Evolutionary conservation across 2,329 filamentous ascomycete genomes (phyloP).

Genomic region (Xylariomycetidae sp.): DNA sequence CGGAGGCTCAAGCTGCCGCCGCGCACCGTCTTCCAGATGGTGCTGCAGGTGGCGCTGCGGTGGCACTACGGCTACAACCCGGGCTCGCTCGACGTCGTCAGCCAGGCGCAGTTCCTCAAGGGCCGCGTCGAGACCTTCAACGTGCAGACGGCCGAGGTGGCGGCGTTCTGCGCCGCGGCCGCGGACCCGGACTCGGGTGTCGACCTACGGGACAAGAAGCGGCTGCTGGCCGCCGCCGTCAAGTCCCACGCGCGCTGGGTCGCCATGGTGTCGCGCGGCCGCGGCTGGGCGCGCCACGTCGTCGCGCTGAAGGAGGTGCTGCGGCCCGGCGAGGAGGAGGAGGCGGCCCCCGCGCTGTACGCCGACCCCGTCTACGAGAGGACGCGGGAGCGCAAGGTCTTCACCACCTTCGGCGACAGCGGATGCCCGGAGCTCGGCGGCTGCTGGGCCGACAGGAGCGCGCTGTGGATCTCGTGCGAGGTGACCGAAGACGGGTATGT

Average conservation of each 20-base stretch:
- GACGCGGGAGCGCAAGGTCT: too few relatives aligned
- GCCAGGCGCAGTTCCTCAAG: not conserved
- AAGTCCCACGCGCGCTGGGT: not conserved
- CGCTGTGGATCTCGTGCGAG: too few relatives aligned
- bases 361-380: not conserved
- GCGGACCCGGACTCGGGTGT: not conserved
- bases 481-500: too few relatives aligned
- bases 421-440: too few relatives aligned
- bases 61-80: not conserved
- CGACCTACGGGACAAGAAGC: too few relatives aligned
- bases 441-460: too few relatives aligned
- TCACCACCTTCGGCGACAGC: too few relatives aligned
- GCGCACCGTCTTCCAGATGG: not conserved
- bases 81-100: not conserved
- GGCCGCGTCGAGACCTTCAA: not conserved
- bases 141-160: not conserved
- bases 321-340: too few relatives aligned
- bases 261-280: not conserved
- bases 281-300: not conserved
- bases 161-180: not conserved
- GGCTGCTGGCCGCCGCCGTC: not conserved
- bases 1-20: not conserved
- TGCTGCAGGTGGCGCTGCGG: not conserved
- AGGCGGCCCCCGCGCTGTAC: not conserved
- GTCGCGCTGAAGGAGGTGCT: not conserved